Evolutionary conservation across 2,329 filamentous ascomycete genomes (phyloP), one percentile per base, ranked within the genome.

Genomic region (Curvularia sp.): DNA sequence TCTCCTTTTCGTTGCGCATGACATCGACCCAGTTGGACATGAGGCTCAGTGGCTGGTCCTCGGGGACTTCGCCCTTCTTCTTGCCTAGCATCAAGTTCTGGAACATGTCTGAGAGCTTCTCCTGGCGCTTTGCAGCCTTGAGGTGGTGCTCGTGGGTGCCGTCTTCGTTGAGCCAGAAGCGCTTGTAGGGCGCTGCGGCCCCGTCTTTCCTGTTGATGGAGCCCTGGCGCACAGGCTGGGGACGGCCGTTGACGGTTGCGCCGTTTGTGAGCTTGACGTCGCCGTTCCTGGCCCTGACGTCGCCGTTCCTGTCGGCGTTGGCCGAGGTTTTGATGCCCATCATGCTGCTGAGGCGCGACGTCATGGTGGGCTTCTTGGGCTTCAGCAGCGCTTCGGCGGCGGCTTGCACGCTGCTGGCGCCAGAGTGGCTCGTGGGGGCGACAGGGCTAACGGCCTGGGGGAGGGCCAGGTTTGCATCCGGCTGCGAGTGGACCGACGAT

Each of bases 21-120:
- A 96, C 93, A 76, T 97, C 94, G 55, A 97, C 93, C 94, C 94
- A 98, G 69, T 87, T 93, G 27, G 93, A 95, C 81, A 98, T 95
- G 55, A 99, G 84, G 7, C 94, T 98, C 45, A 98, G 81, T 65
- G 96, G 92, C 73, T 92, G 87, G 60, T 95, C 91, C 27, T 85
- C 83, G 61, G 87, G 83, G 19, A 82, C 80, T 15, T 86, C 84
- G 62, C 93, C 91, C 74, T 91, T 90, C 79, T 92, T 93, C 78
- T 91, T 92, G 64, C 92, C 92, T 56, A 84, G 82, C 52, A 98
- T 84, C 68, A 97, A 86, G 67, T 89, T 89, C 67, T 93, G 90
- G 78, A 96, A 89, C 87, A 98, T 91, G 76, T 96, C 93, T 19
- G 91, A 89, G 55, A 99, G 83, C 80, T 97, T 98, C 79, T 99